Evolutionary conservation across 148 eudicot species (phyloP).

Genomic region (Persicaria tinctoria): DNA sequence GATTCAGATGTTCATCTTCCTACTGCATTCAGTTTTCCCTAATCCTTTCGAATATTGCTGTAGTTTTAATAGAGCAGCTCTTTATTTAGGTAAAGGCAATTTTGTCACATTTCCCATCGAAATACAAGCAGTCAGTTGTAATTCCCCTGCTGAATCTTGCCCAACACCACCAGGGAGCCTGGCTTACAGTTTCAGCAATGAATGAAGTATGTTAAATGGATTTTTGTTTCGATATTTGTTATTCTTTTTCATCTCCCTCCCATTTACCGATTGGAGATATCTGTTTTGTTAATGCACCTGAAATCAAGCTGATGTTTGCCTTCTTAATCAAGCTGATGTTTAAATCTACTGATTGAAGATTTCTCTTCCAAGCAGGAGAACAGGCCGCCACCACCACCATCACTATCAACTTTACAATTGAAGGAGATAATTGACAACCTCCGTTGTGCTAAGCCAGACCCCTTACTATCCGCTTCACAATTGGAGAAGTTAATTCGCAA

Average conservation of each 20-base stretch:
- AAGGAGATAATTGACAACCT: slow-evolving; percentile 22
- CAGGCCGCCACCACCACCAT: background rate
- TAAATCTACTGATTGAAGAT: background rate
- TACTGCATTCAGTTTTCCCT: background rate
- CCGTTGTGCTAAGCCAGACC: slow-evolving; percentile 24
- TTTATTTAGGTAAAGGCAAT: slow-evolving; percentile 72
- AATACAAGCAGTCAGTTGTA: slow-evolving; percentile 96
- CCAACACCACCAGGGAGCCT: slow-evolving; percentile 94
- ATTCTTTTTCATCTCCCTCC: background rate
- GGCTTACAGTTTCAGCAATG: slow-evolving; percentile 99
- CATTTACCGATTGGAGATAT: background rate
- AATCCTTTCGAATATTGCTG: background rate
- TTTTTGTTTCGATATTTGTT: background rate
- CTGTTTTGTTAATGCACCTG: background rate
- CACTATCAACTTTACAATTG: background rate
- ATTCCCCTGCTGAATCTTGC: slow-evolving; percentile 95
- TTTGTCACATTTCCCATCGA: slow-evolving; percentile 77
- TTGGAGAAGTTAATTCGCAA: slow-evolving; percentile 19
- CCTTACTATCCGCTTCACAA: background rate
- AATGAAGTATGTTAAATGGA: slow-evolving; percentile 58
- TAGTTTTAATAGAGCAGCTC: background rate
- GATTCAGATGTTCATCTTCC: too few relatives aligned
- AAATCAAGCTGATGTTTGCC: background rate
- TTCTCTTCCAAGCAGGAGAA: background rate
- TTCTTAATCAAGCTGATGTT: too few relatives aligned